A percentile compares a stretch with the other conserved stretches of the same genome.
These are phyloP conservation scores for Quillaja saponaria DNA, from an alignment of 306 rosid genomes.

Conservation along the genomic window DNA sequence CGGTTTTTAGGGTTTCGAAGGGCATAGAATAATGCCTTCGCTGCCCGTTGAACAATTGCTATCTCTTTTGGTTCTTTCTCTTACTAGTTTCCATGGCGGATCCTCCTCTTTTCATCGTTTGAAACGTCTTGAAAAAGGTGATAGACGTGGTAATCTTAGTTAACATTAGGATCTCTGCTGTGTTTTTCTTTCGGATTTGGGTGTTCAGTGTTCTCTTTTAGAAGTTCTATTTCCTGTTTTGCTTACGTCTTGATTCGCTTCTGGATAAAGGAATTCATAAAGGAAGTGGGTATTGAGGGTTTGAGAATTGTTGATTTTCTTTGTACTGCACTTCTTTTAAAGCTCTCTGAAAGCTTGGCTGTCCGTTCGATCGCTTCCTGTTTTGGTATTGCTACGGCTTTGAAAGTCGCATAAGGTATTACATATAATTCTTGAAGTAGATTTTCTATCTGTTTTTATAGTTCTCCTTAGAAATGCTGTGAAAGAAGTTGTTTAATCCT, in stretches of 20 bases:
- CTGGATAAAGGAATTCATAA: slow-evolving; percentile 11
- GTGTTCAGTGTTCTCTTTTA: slow-evolving; percentile 13
- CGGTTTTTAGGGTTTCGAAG: slow-evolving; percentile 63
- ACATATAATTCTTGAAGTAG: no score
- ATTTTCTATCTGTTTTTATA: no score
- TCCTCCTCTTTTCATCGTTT: slow-evolving; percentile 71
- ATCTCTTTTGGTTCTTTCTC: slow-evolving; percentile 42
- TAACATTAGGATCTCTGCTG: slow-evolving; percentile 41
- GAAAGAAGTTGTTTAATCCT: no score
- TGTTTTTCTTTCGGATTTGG: slow-evolving; percentile 1
- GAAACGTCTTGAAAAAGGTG: slow-evolving; percentile 69
- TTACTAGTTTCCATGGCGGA: slow-evolving; percentile 55
- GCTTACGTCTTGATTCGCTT: slow-evolving; percentile 27
- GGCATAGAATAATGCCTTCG: slow-evolving; percentile 85
- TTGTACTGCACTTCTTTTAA: slow-evolving; percentile 20
- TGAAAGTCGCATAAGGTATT: slow-evolving; percentile 36
- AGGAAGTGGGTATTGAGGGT: slow-evolving; percentile 11
- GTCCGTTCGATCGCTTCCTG: background rate
- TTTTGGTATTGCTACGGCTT: slow-evolving; percentile 7
- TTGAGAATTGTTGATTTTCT: slow-evolving; percentile 21
- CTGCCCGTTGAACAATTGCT: slow-evolving; percentile 39
- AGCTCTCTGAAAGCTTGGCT: slow-evolving; percentile 8
- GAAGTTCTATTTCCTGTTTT: slow-evolving; percentile 11
- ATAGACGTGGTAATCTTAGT: slow-evolving; percentile 94
- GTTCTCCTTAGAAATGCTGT: no score